Base-by-base conservation (phyloP, 768 basidiomycete genomes). In the Gelatoporia subvermispora region DNA sequence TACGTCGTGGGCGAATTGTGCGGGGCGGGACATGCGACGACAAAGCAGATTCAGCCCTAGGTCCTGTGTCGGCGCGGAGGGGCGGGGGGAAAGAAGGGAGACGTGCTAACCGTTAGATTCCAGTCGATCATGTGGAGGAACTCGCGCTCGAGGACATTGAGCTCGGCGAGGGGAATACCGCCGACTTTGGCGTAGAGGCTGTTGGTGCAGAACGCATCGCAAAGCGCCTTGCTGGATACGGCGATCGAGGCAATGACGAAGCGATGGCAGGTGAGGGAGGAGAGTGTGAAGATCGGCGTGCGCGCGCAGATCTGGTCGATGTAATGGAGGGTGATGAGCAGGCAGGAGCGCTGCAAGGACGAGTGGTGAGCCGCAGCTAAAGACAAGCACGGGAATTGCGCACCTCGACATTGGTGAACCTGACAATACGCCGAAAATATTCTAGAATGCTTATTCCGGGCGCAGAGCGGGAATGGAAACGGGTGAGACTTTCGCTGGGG, bases 361-460 rank as follows among this genome's bases (percentile, higher is more conserved):
- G 25, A 52, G 47, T 31, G n/a, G 36, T 25, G 9, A 39, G 43
- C 40, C n/a, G n/a, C n/a, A n/a, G n/a, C n/a, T n/a, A n/a, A n/a
- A n/a, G n/a, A n/a, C n/a, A n/a, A n/a, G n/a, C n/a, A n/a, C n/a
- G n/a, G n/a, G n/a, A n/a, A n/a, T 41, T 23, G 65, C 78, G 51
- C 42, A 94, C 93, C 78, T 98, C 96, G 68, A 94, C 85, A 63
- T 95, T 97, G 49, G 94, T 94, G 67, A 91, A 98, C 58, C 79
- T 82, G 58, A 96, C 88, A 60, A 99, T 95, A 46, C 96, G 88
- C 57, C 84, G 79, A 49, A 98, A 77, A 70, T 99, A 99, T 64
- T 98, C 96, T 54, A 91, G 73, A 42, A 98, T 83, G 54, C 76
- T 78, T 67, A 98, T 98, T 51, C 72, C 76, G 38, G 96, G 95